Percentiles rank a stretch among this genome's conserved stretches.
phyloP scores from a whole-genome alignment of 2,329 filamentous ascomycete species.

The Fusarium nematophilum region DNA sequence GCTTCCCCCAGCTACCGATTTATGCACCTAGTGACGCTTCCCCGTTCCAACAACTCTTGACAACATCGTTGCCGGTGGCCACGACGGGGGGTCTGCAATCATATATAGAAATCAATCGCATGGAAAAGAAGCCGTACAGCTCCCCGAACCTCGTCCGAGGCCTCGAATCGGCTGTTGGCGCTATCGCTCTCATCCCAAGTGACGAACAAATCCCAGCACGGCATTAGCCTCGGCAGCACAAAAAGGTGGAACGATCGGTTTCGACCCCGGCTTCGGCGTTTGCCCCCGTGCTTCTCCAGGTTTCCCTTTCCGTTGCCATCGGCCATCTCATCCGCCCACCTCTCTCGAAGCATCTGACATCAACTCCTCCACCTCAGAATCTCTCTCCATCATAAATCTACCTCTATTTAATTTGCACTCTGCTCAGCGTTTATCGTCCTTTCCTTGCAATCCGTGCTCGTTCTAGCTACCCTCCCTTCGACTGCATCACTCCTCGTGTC shows the following conservation, averaged over 20 bases:
- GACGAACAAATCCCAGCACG: constrained; percentile 6
- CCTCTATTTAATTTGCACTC: constrained; percentile 9
- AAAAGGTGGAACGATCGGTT: constrained; percentile 34
- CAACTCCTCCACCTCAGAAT: constrained; percentile 12
- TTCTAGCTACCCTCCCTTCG: not conserved
- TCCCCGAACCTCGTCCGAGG: constrained; percentile 28
- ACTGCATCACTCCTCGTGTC: constrained; percentile 22
- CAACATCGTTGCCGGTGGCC: too few species aligned
- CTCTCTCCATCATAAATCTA: constrained; percentile 8
- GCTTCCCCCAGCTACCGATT: not conserved
- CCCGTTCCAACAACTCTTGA: constrained; percentile 4
- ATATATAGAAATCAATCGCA: constrained; percentile 19
- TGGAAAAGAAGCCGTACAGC: constrained; percentile 28
- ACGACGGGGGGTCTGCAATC: too few species aligned
- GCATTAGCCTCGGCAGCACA: constrained; percentile 40
- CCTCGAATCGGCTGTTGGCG: constrained; percentile 12
- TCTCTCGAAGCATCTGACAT: constrained; percentile 38
- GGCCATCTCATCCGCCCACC: constrained; percentile 21
- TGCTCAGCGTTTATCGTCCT: constrained; percentile 18
- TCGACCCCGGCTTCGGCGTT: constrained; percentile 40
- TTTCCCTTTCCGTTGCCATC: constrained; percentile 34
- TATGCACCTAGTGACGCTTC: constrained; percentile 1
- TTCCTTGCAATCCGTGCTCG: not conserved
- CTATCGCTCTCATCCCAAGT: constrained; percentile 14
- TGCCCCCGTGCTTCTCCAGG: constrained; percentile 45